Evolutionary conservation across 441 rosid species (phyloP), one percentile per base, ranked within the genome.

Genomic region (Euphorbia corollata): DNA sequence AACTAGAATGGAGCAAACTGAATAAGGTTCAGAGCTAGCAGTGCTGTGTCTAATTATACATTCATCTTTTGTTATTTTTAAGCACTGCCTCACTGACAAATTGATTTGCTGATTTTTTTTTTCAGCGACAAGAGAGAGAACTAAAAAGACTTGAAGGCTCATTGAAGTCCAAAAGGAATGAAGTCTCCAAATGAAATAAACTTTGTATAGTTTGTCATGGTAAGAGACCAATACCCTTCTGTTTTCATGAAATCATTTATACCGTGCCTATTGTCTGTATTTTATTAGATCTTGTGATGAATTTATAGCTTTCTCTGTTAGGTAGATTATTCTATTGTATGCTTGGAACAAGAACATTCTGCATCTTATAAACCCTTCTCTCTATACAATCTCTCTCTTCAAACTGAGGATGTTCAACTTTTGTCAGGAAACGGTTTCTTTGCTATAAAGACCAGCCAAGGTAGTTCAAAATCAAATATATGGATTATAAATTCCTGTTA

Each of bases 81-180:
- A 7, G 18, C 22, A 15, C 27, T 11, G 5, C 45, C 32, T 13
- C 30, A 8, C 18, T 60, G 16, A 22, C 66, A 56, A 76, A 78
- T 71, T 27, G 36, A n/a, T 24, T 22, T 10, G 15, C 24, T 56
- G 7, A 2, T 23, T 56, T 5, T 57, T 57, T 36, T 6, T 13
- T 47, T 48, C 58, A 90, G 98, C 74, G 47, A 78, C 96, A 92
- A 72, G 61, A 69, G 75, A 71, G 76, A 24, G 90, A 86, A 70
- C 62, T 72, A 67, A 79, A 60, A 57, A 69, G 61, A 68, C 63
- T 83, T 36, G 69, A 73, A 77, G 79, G 61, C 5, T 57, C 71
- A 24, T 70, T 86, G 75, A 86, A 80, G 81, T 68, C 84, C 59
- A 86, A 77, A 73, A 77, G 80, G 81, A 68, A 67, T 38, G 30